Percentiles rank a stretch among this genome's conserved stretches.
Evolutionary conservation across 2,329 filamentous ascomycete genomes (phyloP).

Genomic region (Pestalotiopsis sp.): DNA sequence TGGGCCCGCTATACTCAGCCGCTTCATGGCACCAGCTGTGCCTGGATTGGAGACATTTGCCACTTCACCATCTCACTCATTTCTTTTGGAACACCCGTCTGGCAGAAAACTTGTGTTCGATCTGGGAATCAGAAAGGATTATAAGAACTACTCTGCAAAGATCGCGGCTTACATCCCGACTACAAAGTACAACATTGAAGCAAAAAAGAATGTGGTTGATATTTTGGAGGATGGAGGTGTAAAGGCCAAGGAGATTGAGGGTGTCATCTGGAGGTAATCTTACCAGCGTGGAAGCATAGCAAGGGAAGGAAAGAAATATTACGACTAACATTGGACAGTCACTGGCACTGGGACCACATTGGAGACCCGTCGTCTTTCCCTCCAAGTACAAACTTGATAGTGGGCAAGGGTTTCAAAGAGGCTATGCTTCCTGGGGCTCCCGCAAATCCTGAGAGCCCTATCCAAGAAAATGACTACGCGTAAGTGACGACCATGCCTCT

Average conservation of each 20-base stretch:
- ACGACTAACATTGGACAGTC: conserved; percentile 19
- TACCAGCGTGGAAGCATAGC: neutral
- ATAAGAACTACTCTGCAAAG: conserved; percentile 1
- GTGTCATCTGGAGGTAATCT: conserved; percentile 38
- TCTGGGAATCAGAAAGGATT: conserved; percentile 16
- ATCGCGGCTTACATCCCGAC: conserved; percentile 1
- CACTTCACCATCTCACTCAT: conserved; percentile 31
- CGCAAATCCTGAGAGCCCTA: conserved; percentile 15
- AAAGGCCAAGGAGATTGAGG: conserved; percentile 18
- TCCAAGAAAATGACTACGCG: conserved; percentile 17
- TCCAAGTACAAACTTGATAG: conserved; percentile 44
- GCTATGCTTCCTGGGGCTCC: conserved; percentile 22
- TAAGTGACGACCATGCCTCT: conserved; percentile 21
- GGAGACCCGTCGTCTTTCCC: conserved; percentile 50
- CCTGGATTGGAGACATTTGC: conserved; percentile 36
- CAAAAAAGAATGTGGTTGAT: conserved; percentile 22
- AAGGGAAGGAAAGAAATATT: neutral
- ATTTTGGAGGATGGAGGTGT: conserved; percentile 23
- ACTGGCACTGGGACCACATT: conserved; percentile 51
- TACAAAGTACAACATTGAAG: conserved; percentile 9
- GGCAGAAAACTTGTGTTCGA: conserved; percentile 14
- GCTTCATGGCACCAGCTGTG: conserved; percentile 41
- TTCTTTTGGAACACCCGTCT: neutral
- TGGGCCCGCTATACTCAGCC: conserved; percentile 38
- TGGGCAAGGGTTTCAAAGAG: conserved; percentile 29